Evolutionary conservation across 2,329 filamentous ascomycete genomes (phyloP).

Genomic region (Colletotrichum sp.): DNA sequence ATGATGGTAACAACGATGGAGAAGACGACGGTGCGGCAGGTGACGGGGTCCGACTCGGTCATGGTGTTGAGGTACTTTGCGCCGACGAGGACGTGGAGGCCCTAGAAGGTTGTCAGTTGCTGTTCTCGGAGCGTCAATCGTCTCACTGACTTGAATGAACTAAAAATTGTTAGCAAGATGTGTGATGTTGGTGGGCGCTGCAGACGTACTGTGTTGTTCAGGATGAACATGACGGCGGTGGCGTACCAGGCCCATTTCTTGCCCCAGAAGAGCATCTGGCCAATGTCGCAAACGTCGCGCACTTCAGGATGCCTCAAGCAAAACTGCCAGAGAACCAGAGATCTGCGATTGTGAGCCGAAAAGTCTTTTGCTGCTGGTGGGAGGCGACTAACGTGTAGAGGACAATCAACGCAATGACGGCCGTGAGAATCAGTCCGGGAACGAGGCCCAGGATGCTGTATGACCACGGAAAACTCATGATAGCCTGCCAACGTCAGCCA

Average conservation of each 20-base stretch:
- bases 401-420: constrained; percentile 78
- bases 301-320: constrained; percentile 90
- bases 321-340: constrained; percentile 73
- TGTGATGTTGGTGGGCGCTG: background rate
- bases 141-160: constrained; percentile 7
- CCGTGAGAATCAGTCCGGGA: constrained; percentile 79
- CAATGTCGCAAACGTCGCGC: constrained; percentile 91
- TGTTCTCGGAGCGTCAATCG: background rate
- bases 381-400: constrained; percentile 67
- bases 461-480: constrained; percentile 96
- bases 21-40: constrained; percentile 80
- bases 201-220: constrained; percentile 76
- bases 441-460: constrained; percentile 89
- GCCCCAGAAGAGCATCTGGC: constrained; percentile 93
- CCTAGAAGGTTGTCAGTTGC: constrained; percentile 47
- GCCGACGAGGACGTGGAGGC: constrained; percentile 81
- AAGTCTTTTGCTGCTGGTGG: constrained; percentile 15
- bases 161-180: background rate
- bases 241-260: constrained; percentile 74
- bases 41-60: constrained; percentile 68
- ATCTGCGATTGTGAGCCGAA: constrained; percentile 23
- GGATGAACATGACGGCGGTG: constrained; percentile 83
- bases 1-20: constrained; percentile 75
- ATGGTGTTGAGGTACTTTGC: constrained; percentile 92
- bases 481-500: constrained; percentile 48